Evolutionary conservation across 345 rosid genomes (phyloP), one percentile per base, ranked within the genome.

Genomic region (Citrus medica): DNA sequence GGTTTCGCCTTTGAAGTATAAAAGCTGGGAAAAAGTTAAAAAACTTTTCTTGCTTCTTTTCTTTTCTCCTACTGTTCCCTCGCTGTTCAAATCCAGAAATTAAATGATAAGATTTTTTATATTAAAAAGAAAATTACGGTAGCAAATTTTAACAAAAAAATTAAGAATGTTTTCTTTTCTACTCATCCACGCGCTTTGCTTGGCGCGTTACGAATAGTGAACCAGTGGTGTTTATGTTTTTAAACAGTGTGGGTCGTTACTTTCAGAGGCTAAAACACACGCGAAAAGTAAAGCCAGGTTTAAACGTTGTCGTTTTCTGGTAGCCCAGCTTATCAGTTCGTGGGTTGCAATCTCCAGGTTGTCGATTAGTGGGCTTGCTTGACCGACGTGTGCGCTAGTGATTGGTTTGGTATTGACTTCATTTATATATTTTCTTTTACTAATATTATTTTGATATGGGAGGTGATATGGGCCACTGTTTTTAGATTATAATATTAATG

Each of bases 11-110:
- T 58, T 67, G 74, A 48, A 70, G 24, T 17, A 28, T 4, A 70
- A 8, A 70, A 12, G 25, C 40, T 19, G 6, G 38, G 40, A 0
- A 21, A 51, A 28, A 5, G 22, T 6, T 22, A 5, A 5, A 40
- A 53, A 53, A 51, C 56, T 35, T 28, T 71, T 55, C 9, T 30
- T 27, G 28, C 71, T 67, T 30, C 5, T 40, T 9, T 53, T 30
- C 16, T 30, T 22, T 28, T 28, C 25, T 30, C 74, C 74, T 19
- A 12, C 67, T 55, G 69, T 80, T 80, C 83, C 86, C 86, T 77
- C 86, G 70, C 83, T 37, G 6, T 77, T 83, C 40, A 70, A 80
- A 80, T 46, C 72, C 60, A 66, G 30, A 71, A 69, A 42, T 27
- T 28, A 67, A 76, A 72, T 17, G 6, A 71, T 30, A 55, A 53